Percentiles rank a stretch among this genome's conserved stretches.
Evolutionary conservation across 2,329 filamentous ascomycete genomes (phyloP).

Genomic region (Penicillium sp.): DNA sequence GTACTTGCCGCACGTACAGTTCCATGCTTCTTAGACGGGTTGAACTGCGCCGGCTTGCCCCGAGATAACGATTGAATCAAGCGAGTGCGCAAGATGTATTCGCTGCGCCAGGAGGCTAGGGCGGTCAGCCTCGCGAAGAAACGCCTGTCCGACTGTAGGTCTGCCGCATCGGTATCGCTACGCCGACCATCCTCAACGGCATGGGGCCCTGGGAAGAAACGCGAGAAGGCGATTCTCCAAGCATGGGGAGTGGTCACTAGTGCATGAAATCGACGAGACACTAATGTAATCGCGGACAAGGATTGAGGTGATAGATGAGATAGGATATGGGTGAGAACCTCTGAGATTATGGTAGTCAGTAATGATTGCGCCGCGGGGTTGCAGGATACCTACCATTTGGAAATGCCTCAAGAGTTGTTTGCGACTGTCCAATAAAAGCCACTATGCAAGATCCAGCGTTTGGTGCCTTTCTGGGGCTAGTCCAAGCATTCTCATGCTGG

Average conservation of each 20-base stretch:
- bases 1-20: conserved; percentile 53
- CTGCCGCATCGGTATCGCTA: conserved; percentile 49
- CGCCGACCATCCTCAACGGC: conserved; percentile 46
- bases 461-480: conserved; percentile 28
- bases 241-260: conserved; percentile 88
- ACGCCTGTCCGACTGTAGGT: conserved; percentile 69
- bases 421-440: conserved; percentile 43
- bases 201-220: conserved; percentile 79
- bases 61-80: conserved; percentile 76
- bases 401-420: conserved; percentile 56
- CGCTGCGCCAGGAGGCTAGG: conserved; percentile 89
- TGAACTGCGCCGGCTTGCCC: conserved; percentile 66
- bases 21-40: conserved; percentile 53
- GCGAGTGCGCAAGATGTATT: conserved; percentile 85
- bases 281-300: conserved; percentile 75
- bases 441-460: conserved; percentile 53
- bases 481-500: conserved; percentile 53
- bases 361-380: conserved; percentile 2
- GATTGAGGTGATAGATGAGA: conserved; percentile 86
- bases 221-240: conserved; percentile 88
- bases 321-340: conserved; percentile 86
- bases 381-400: conserved; percentile 69
- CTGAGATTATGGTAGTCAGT: conserved; percentile 48
- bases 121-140: conserved; percentile 78
- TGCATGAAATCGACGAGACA: conserved; percentile 81